Evolutionary conservation across 73 alveolate genomes (phyloP).

Genomic region (Tetrahymena elliotti): DNA sequence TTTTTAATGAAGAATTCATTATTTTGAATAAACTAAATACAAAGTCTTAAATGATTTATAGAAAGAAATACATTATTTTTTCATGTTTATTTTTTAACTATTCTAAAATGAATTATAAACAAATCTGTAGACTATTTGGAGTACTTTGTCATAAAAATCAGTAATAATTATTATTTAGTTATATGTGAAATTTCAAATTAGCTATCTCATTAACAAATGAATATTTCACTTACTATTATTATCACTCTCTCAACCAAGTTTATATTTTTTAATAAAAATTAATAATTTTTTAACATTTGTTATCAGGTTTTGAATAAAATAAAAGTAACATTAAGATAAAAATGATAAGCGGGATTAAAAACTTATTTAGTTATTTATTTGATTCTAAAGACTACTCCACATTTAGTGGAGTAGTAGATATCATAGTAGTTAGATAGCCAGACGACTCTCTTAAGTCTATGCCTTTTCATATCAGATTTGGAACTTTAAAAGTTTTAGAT

Average conservation of each 20-base stretch:
- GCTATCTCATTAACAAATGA: not conserved
- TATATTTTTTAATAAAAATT: too few relatives aligned
- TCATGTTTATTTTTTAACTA: not conserved
- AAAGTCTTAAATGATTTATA: too few relatives aligned
- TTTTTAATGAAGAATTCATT: too few relatives aligned
- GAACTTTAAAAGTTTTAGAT: constrained; percentile 67
- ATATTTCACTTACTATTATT: not conserved
- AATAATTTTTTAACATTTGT: not conserved
- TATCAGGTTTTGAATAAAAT: too few relatives aligned
- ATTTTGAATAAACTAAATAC: too few relatives aligned
- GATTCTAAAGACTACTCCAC: constrained; percentile 4
- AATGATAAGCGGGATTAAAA: not conserved
- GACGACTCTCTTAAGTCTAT: constrained; percentile 63
- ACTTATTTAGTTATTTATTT: not conserved
- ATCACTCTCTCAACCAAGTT: not conserved
- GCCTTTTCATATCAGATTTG: constrained; percentile 87
- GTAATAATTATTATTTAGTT: not conserved
- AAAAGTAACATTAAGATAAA: not conserved
- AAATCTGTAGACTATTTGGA: not conserved
- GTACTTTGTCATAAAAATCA: not conserved
- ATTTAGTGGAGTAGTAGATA: constrained; percentile 79
- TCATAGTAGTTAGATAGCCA: constrained; percentile 74
- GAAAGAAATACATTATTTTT: too few relatives aligned
- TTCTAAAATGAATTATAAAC: too few relatives aligned
- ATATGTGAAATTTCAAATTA: not conserved